A percentile compares a stretch with the other conserved stretches of the same genome.
Conservation (phyloP, 2,329 filamentous ascomycete genomes). For the Aspergillus sp. region DNA sequence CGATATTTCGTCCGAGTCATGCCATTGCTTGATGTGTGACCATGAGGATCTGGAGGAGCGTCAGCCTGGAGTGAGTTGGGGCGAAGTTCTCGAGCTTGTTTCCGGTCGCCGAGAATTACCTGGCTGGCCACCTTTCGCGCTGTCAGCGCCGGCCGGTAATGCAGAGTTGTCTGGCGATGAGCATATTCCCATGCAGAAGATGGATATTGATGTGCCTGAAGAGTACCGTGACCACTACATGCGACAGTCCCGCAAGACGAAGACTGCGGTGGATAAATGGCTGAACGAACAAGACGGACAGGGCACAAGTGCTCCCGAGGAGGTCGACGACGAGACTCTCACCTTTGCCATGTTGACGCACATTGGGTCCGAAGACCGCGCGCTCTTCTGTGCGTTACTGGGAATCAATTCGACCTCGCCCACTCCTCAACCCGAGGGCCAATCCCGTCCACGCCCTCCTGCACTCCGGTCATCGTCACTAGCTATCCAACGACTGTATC, state of each 20-base stretch:
- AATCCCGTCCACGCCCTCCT: constrained; percentile 66
- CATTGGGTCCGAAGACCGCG: constrained; percentile 71
- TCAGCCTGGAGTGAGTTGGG: constrained; percentile 75
- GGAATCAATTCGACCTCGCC: constrained; percentile 56
- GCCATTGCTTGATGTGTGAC: constrained; percentile 80
- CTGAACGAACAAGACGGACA: constrained; percentile 75
- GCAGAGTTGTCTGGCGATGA: constrained; percentile 56
- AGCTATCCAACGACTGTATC: constrained; percentile 82
- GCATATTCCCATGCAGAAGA: constrained; percentile 66
- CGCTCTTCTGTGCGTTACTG: constrained; percentile 78
- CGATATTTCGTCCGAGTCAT: constrained; percentile 84
- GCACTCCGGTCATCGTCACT: constrained; percentile 73
- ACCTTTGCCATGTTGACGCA: constrained; percentile 92
- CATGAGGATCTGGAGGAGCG: constrained; percentile 60
- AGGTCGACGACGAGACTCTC: constrained; percentile 91
- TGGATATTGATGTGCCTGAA: constrained; percentile 91
- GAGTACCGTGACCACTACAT: constrained; percentile 92
- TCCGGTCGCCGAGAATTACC: constrained; percentile 85
- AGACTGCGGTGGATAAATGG: constrained; percentile 88
- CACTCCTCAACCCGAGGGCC: constrained; percentile 64
- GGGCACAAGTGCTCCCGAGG: constrained; percentile 73
- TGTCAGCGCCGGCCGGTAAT: constrained; percentile 58
- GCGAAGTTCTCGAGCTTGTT: constrained; percentile 89
- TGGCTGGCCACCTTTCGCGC: constrained; percentile 82
- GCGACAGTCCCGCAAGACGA: constrained; percentile 87